Base-by-base conservation (phyloP, 805 yeast species). In the Starmera pachycereana region DNA sequence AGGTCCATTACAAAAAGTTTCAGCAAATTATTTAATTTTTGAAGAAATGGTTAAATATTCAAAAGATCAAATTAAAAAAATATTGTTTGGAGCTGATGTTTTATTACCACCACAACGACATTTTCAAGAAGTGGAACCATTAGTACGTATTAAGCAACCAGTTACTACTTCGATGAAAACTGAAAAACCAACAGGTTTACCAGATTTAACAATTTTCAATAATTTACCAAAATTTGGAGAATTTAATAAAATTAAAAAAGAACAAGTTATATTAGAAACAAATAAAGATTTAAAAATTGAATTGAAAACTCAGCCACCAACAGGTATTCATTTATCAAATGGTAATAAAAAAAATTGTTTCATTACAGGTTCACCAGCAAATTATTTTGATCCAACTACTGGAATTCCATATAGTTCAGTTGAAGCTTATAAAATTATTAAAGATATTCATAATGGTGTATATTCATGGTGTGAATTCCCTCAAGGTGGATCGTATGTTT, bases 341-440 rank as follows among this genome's bases (percentile, higher is more conserved):
- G 87, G 84, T 27, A 69, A 69, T 38, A 78, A 76, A 58, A 66
- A 69, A 51, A 72, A 76, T 60, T 82, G 96, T 68, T 65, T 80
- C 22, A 77, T 89, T 35, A 78, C 87, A 3, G 95, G 95, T 3
- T 72, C 72, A 37, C 79, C 78, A 36, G 95, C 92, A 13, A 72
- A 76, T 52, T 90, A 86, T 59, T 78, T 82, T 47, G 97, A 90
- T 64, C 97, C 97, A 0, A 70, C 75, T 31, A 78, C 82, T 27
- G 95, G 95, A 31, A 74, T 92, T 39, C 94, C 96, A 2, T 92
- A 92, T 60, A 72, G 80, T 37, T 81, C 80, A 46, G 83, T 87
- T 44, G 89, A 82, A 36, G 80, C 90, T n/a, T 87, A 79, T 56
- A 78, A 74, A 49, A 68, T 81, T 25, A 66, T 85, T 35, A 73